Base-by-base conservation (phyloP, 345 rosid species). In the Brassica cretica region DNA sequence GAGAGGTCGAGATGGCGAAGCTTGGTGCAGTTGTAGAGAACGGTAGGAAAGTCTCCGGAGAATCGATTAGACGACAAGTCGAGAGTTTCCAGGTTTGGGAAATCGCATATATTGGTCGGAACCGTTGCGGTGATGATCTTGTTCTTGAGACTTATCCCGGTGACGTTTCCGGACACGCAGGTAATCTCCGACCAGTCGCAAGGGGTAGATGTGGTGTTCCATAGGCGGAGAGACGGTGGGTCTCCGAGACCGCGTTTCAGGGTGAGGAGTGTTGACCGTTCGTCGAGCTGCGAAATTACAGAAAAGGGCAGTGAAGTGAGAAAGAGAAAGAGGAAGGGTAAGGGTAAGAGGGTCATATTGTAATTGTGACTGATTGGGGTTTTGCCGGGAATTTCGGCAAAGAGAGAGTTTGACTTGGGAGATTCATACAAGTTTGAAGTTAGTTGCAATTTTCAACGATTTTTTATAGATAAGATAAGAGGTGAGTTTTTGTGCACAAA, bases 121-220 rank as follows among this genome's bases (percentile, higher is more conserved):
- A 94, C 66, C 6, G 56, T 8, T 37, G 44, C 82, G 5, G 84
- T 79, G 76, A 92, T 88, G 81, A 53, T 73, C 53, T 77, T 82
- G 19, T 81, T 16, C 0, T 18, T 0, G 41, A 94, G 91, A 10
- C 2, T 2, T 3, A 94, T 73, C 27, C 24, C 68, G 14, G 93
- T 86, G 55, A 94, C 90, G 0, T 82, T 55, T 21, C 88, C 83
- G 27, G 10, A 73, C 41, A 68, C 4, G 83, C 98, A 94, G 6
- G 1, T 16, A 27, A 92, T 80, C 81, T 41, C 85, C 6, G 84
- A 73, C 98, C 98, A 94, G 11, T 68, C 29, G 66, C 98, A 94
- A 0, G 91, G 93, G 0, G 90, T 73, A 10, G 92, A 82, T 3
- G 87, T 74, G 53, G 85, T n/a, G 84, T 64, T 86, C 99, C 99